These are phyloP conservation scores for Coemansia biformis DNA, from an alignment of 192 early-diverging fungal species.

Conservation along the genomic window DNA sequence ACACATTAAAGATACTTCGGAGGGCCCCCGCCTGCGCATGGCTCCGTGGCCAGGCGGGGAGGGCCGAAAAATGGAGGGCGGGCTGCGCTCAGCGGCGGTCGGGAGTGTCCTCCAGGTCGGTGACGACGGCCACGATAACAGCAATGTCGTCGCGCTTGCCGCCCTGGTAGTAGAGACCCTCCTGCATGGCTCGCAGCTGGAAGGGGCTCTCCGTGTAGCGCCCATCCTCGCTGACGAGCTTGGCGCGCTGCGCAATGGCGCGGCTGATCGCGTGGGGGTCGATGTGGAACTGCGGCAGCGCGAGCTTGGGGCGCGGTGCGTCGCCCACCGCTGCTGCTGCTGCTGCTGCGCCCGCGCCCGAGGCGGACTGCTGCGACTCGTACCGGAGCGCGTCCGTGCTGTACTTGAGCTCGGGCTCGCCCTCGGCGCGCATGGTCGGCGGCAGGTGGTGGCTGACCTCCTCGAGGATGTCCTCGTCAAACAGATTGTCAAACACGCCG, in stretches of 20 bases:
- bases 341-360: conserved; percentile 3
- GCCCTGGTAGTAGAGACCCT: conserved; percentile 89
- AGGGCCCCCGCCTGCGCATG: no score
- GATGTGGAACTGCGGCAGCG: conserved; percentile 48
- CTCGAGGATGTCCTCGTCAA: conserved; percentile 95
- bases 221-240: conserved; percentile 73
- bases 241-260: conserved; percentile 72
- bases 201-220: conserved; percentile 77
- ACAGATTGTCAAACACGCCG: conserved; percentile 96
- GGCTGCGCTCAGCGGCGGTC: conserved; percentile 58
- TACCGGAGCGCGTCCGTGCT: conserved; percentile 49
- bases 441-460: conserved; percentile 59
- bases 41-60: no score
- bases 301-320: conserved; percentile 14
- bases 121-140: conserved; percentile 79
- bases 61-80: no score
- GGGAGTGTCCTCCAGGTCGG: conserved; percentile 68
- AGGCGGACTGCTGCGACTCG: conserved; percentile 34
- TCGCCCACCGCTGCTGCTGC: conserved; percentile 5
- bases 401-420: conserved; percentile 46
- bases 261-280: conserved; percentile 76
- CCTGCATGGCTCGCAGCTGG: conserved; percentile 87
- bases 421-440: conserved; percentile 29
- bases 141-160: conserved; percentile 96
- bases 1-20: no score